Base-by-base conservation (phyloP, 2,329 filamentous ascomycete genomes). In the Fusarium zealandicum region DNA sequence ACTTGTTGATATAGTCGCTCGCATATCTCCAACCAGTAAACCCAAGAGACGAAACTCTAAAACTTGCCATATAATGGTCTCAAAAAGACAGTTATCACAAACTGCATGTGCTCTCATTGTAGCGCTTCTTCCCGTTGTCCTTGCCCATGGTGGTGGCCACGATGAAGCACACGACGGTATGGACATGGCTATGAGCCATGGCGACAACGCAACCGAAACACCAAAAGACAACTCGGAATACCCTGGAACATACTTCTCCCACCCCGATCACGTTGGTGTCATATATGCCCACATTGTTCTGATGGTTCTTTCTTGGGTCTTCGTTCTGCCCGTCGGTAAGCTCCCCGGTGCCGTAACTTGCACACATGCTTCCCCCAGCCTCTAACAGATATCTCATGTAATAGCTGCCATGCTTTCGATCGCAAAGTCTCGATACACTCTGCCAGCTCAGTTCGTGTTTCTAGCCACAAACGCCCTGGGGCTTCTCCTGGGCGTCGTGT, bases 341-440 rank as follows among this genome's bases (percentile, higher is more conserved):
- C 76, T 49, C 18, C 13, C 28, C 9, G 27, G 27, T 25, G 16
- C 20, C 30, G 32, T 37, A 8, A 32, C 37, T 39, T 13, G 22
- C 17, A 42, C 18, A 22, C 38, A 11, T 27, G 20, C 20, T 40
- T 52, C 18, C 3, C 13, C 17, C 31, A 35, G 17, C 17, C 32
- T 33, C 52, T 66, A 40, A 63, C 45, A 28, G n/a, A 12, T 9
- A 28, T 13, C 9, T 30, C 27, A 5, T 30, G 17, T 35, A 52
- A 14, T 65, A 95, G 91, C 85, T 61, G 87, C 96, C 41, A 91
- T 97, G 86, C 80, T 98, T 60, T 96, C 92, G 49, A 80, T 96
- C 59, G 88, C 89, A 30, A 85, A 84, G 56, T 97, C 93, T 36
- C 83, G 89, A 58, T 87, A 89, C 65, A 88, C 88, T 1, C 78